Evolutionary conservation across 2,329 filamentous ascomycete genomes (phyloP), one percentile per base, ranked within the genome.

Genomic region (Penicillium palitans): DNA sequence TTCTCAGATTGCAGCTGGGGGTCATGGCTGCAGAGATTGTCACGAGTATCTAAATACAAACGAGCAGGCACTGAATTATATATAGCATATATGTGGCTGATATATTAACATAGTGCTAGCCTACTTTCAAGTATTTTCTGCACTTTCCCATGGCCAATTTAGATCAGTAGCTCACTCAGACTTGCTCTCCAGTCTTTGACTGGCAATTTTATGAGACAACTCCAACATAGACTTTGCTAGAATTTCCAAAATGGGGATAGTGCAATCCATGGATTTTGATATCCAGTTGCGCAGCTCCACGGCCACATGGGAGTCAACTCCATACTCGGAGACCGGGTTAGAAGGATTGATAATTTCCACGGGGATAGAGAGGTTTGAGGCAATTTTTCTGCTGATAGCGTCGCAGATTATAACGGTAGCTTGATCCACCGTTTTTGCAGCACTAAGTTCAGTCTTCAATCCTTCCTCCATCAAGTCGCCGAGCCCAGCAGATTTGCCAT

Each of bases 201-300:
- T 58, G 2, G 59, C 64, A 61, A 71, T 65, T 40, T 61, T 65
- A 19, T 57, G 53, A 35, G 66, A 66, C 40, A 71, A 62, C 7
- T 67, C 66, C 29, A 63, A 40, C 25, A 70, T 52, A 13, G 68
- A 67, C 3, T 61, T 70, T 1, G 68, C 64, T n/a, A 70, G 53
- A 4, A 71, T 70, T 40, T 72, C 68, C 59, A 72, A 45, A 47
- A 71, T 68, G 5, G 70, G 63, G 9, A 68, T 55, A 5, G 59
- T 61, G 2, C 72, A 72, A 0, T 68, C 68, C 54, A 75, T 72
- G 9, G 70, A 71, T 44, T 71, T 69, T 15, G 66, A 62, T 6
- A 80, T 63, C 78, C 78, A 80, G 35, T 76, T 78, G 1, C 78
- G 60, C 35, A 81, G 42, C 60, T 81, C 79, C 1, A 81, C 74